Evolutionary conservation across 2,329 filamentous ascomycete genomes (phyloP), one percentile per base, ranked within the genome.

Genomic region (Metarhizium brunneum): DNA sequence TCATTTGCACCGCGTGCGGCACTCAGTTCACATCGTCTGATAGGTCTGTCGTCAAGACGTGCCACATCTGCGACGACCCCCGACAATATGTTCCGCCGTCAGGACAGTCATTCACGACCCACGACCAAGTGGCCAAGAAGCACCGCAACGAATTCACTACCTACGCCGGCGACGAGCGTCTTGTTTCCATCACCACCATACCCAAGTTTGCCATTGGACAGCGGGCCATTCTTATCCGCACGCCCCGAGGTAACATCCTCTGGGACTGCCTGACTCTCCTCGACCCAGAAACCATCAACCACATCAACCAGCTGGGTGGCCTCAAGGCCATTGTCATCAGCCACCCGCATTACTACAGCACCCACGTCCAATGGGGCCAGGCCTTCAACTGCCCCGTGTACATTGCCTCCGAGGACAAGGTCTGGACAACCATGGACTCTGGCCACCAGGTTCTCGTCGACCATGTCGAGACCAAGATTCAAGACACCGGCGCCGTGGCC

Each of bases 321-420:
- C 65, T 95, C 13, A 73, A 74, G 38, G 88, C 85, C 0, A 91
- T 94, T 49, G 83, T 84, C 61, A 89, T 92, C 59, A 85, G 80
- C 11, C 88, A 95, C 69, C 90, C 90, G 53, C 90, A 95, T 67
- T 95, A 88, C 71, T 94, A 89, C 71, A 84, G 84, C 14, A 87
- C 88, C 3, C 86, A 90, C 67, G 69, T 88, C 0, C 81, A 86
- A 61, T 95, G 90, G 89, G 32, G 32, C 32, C 32, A 11, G 32
- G 85, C 86, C 0, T 92, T 94, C 61, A 61, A 71, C 10, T 91
- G 88, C 62, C 84, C 83, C 0, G 82, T 94, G 1, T 92, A 88
- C 63, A 65, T 90, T 1, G 76, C 85, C 0, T 35, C 32, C 7
- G 32, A 35, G 32, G 32, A 35, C 32, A 35, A 35, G 32, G 7